Base-by-base conservation (phyloP, 345 rosid species). In the Salix udensis region DNA sequence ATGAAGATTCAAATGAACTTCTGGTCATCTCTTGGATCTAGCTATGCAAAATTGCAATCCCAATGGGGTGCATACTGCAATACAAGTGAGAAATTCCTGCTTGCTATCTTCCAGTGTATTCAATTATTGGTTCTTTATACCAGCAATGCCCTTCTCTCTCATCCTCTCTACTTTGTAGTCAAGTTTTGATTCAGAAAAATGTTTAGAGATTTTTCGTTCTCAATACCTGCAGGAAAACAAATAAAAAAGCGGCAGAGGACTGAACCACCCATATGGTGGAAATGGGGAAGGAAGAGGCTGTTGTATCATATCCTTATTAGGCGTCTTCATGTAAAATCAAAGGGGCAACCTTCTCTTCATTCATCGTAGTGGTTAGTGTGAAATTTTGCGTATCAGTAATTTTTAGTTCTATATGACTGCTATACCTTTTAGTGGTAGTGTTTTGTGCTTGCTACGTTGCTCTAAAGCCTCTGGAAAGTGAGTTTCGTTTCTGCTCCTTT, bases 1-100 rank as follows among this genome's bases (percentile, higher is more conserved):
- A 70, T 93, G 85, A 88, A 87, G 82, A 86, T 96, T 77, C 97
- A 96, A 81, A 89, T 79, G 88, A 86, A 86, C 71, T 89, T 83
- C 86, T 96, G 99, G 99, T 90, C 94, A 66, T 82, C 81, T 72
- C 82, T 91, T 61, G 78, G 74, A 61, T 65, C 88, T 31, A 74
- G 71, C 77, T 82, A 80, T 42, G 40, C 74, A 74, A 86, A 83
- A 55, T 83, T 96, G 88, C 89, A 91, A 82, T 83, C 86, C 6
- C 87, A 84, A 44, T 87, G 89, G 94, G 87, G 79, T 76, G 48
- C 79, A n/a, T 76, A 75, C 76, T 60, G 75, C 62, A 80, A 80
- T 81, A 86, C 79, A 78, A 91, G 99, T 93, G 82, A 90, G 96
- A 76, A 74, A 68, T 76, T 44, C 55, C 36, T 53, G 26, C 19